Evolutionary conservation across 345 rosid species (phyloP).

Genomic region (Toxicodendron radicans): DNA sequence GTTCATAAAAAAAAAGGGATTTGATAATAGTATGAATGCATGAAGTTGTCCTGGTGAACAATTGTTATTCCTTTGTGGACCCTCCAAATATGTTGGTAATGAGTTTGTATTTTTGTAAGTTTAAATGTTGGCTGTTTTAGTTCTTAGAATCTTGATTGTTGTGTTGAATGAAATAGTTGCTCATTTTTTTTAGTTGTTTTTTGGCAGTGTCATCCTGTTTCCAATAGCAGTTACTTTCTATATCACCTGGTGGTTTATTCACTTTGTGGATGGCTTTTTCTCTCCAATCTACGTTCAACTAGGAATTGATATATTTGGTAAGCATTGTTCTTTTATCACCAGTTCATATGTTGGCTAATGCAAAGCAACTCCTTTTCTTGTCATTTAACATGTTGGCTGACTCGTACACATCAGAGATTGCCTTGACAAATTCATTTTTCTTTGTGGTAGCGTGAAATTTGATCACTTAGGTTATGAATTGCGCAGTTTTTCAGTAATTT

Average conservation of each 20-base stretch:
- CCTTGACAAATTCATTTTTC: background rate
- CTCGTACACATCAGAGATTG: background rate
- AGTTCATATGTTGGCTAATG: background rate
- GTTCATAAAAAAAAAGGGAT: background rate
- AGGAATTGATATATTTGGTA: slow-evolving; percentile 90
- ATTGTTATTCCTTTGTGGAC: background rate
- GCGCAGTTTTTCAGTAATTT: background rate
- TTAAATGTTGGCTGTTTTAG: background rate
- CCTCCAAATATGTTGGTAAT: background rate
- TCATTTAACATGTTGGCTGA: background rate
- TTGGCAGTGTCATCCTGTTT: slow-evolving; percentile 91
- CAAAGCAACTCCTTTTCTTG: background rate
- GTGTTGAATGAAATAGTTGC: slow-evolving; percentile 19
- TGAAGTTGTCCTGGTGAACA: background rate
- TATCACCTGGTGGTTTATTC: slow-evolving; percentile 99
- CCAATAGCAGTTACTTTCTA: slow-evolving; percentile 96
- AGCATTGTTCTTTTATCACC: slow-evolving; percentile 26
- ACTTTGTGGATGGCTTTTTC: slow-evolving; percentile 96
- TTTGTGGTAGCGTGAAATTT: background rate
- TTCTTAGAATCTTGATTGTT: background rate
- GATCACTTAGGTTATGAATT: slow-evolving; percentile 1
- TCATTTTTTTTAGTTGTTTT: slow-evolving; percentile 22
- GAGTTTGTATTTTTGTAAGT: background rate
- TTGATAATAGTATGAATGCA: background rate
- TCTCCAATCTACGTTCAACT: slow-evolving; percentile 93